phyloP scores from a whole-genome alignment of 2,329 filamentous ascomycete genomes.

The Aspergillus chevalieri region DNA sequence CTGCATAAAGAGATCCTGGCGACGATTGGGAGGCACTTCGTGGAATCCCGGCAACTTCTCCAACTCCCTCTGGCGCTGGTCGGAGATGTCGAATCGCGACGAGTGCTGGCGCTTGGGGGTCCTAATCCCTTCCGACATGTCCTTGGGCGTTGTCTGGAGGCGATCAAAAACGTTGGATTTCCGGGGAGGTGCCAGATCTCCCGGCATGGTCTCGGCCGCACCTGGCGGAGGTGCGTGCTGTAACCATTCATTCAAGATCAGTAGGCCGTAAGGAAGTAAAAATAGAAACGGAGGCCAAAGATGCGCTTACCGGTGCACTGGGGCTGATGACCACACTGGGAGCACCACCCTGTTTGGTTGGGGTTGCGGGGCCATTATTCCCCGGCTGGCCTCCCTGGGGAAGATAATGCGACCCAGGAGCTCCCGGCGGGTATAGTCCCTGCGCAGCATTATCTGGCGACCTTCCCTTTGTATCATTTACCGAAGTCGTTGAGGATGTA shows the following conservation, averaged over 20 bases:
- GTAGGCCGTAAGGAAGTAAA: neutral
- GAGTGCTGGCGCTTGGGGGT: slow-evolving; percentile 97
- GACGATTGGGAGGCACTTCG: slow-evolving; percentile 87
- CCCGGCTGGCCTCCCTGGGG: slow-evolving; percentile 30
- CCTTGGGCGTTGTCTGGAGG: slow-evolving; percentile 88
- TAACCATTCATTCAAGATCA: slow-evolving; percentile 6
- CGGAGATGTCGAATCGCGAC: slow-evolving; percentile 94
- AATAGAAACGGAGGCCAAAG: slow-evolving; percentile 3
- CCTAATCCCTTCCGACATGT: slow-evolving; percentile 88
- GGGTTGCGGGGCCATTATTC: slow-evolving; percentile 53
- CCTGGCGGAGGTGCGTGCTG: slow-evolving; percentile 90
- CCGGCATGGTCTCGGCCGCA: slow-evolving; percentile 94
- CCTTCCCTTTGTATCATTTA: slow-evolving; percentile 82
- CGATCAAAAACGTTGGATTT: slow-evolving; percentile 87
- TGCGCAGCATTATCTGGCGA: slow-evolving; percentile 43
- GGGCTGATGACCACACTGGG: slow-evolving; percentile 93
- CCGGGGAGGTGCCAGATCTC: slow-evolving; percentile 91
- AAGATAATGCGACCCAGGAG: slow-evolving; percentile 33
- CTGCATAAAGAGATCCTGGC: slow-evolving; percentile 98
- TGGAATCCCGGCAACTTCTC: slow-evolving; percentile 98
- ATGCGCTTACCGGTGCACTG: slow-evolving; percentile 71
- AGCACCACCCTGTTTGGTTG: slow-evolving; percentile 59
- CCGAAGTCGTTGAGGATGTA: slow-evolving; percentile 79
- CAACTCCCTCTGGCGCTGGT: slow-evolving; percentile 78
- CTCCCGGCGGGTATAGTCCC: slow-evolving; percentile 23